Conservation (phyloP, 2,329 filamentous ascomycete genomes). For the Thelonectria blattea region DNA sequence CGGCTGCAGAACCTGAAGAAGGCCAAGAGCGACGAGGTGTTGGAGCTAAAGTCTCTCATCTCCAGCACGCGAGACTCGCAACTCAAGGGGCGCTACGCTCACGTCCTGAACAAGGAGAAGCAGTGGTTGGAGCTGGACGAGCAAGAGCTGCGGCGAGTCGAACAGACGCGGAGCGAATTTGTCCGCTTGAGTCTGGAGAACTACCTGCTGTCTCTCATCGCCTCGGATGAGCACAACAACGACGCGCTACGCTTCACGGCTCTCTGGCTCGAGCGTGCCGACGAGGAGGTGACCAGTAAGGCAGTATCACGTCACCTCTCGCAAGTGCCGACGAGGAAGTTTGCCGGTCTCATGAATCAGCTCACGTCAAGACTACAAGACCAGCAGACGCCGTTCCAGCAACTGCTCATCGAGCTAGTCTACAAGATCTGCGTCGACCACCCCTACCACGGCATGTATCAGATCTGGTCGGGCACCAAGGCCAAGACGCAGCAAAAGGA, state of each 20-base stretch:
- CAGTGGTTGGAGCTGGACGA: conserved; percentile 92
- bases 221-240: conserved; percentile 87
- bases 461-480: conserved; percentile 85
- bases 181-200: conserved; percentile 91
- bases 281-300: conserved; percentile 76
- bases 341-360: conserved; percentile 93
- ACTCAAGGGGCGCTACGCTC: conserved; percentile 61
- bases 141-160: conserved; percentile 81
- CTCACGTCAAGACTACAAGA: conserved; percentile 89
- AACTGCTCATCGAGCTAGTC: conserved; percentile 74
- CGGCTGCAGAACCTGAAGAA: conserved; percentile 80
- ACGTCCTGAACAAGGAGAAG: conserved; percentile 73
- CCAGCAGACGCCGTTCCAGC: conserved; percentile 75
- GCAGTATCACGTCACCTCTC: conserved; percentile 74
- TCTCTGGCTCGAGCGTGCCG: conserved; percentile 88
- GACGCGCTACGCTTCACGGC: conserved; percentile 92
- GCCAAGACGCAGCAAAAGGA: conserved; percentile 74
- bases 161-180: conserved; percentile 78
- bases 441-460: conserved; percentile 96
- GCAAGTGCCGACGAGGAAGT: conserved; percentile 86
- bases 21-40: conserved; percentile 81
- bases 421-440: conserved; percentile 88
- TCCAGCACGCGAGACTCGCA: conserved; percentile 57
- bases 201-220: conserved; percentile 82
- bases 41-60: conserved; percentile 70